Conservation (phyloP, 129 eudicot species). For the Sambucus nigra region DNA sequence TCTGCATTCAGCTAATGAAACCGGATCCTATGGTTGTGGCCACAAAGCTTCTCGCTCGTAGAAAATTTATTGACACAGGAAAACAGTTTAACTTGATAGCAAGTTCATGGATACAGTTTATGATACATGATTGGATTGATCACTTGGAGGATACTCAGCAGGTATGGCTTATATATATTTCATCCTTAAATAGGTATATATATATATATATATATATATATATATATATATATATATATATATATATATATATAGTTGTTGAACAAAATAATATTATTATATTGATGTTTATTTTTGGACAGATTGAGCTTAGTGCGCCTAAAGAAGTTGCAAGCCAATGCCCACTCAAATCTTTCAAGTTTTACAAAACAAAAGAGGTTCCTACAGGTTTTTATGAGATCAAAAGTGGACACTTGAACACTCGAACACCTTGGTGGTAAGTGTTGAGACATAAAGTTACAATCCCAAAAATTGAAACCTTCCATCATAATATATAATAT, state of each 20-base stretch:
- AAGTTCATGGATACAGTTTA: slow-evolving; percentile 61
- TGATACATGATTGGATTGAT: slow-evolving; percentile 73
- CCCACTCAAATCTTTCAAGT: slow-evolving; percentile 49
- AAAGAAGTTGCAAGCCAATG: slow-evolving; percentile 45
- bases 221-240: too few species aligned
- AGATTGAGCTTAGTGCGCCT: slow-evolving; percentile 56
- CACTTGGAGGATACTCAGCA: slow-evolving; percentile 50
- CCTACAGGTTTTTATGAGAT: slow-evolving; percentile 37
- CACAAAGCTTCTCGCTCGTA: slow-evolving; percentile 60
- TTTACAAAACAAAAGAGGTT: slow-evolving; percentile 44
- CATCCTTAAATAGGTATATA: background rate
- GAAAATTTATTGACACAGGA: slow-evolving; percentile 42
- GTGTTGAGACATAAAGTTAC: too few species aligned
- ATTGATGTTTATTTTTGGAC: background rate
- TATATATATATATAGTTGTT: too few species aligned
- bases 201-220: too few species aligned
- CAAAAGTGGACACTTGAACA: slow-evolving; percentile 40
- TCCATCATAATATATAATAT: too few species aligned
- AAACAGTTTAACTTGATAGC: slow-evolving; percentile 65
- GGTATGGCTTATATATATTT: slow-evolving; percentile 15
- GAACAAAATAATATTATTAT: background rate
- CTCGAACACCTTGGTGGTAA: slow-evolving; percentile 71
- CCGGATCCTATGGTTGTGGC: slow-evolving; percentile 76
- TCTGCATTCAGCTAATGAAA: slow-evolving; percentile 27
- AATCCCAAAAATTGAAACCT: too few species aligned